Conservation (phyloP, 345 rosid genomes). For the Syzygium grande region DNA sequence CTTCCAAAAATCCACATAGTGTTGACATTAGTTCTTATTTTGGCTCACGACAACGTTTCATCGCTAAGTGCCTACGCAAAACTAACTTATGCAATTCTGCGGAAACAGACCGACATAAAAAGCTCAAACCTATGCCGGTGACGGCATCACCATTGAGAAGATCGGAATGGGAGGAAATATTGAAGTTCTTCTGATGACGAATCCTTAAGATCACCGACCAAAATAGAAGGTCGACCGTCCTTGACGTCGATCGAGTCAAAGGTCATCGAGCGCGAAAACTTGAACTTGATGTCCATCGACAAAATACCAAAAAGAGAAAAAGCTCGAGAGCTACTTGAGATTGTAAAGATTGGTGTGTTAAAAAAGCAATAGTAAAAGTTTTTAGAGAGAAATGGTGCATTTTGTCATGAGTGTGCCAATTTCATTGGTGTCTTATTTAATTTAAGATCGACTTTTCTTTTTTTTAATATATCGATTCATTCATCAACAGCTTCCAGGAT, state of each 20-base stretch:
- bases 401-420: rapidly evolving
- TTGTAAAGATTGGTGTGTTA: neutral
- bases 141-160: neutral
- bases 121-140: neutral
- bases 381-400: neutral
- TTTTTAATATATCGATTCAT: neutral
- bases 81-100: rapidly evolving
- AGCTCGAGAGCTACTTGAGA: neutral
- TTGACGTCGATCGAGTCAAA: neutral
- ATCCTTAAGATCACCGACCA: neutral
- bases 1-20: neutral
- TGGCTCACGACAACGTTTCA: rapidly evolving
- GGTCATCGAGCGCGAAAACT: neutral
- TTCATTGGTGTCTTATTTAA: neutral
- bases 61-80: neutral
- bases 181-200: neutral
- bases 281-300: neutral
- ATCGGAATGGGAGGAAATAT: rapidly evolving
- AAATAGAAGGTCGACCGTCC: neutral
- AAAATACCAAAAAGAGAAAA: neutral
- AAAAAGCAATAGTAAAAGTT: neutral
- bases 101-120: neutral
- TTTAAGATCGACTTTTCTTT: neutral
- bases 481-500: neutral
- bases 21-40: neutral